Evolutionary conservation across 441 rosid genomes (phyloP).

Genomic region (Corymbia citriodora): DNA sequence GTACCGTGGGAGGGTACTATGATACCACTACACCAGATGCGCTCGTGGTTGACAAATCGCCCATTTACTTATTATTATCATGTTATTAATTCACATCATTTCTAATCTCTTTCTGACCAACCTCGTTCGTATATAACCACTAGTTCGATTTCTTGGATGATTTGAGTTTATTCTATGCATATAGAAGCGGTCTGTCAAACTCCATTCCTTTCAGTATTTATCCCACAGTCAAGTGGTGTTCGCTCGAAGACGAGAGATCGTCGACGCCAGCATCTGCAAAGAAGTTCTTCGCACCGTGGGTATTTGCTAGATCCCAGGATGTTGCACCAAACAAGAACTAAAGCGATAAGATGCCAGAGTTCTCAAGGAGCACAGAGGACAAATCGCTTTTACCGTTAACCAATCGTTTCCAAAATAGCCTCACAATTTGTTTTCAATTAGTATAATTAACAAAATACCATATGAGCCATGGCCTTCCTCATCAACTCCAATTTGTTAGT

Average conservation of each 20-base stretch:
- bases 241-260: background rate
- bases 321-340: background rate
- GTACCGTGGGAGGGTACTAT: constrained; percentile 2
- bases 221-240: background rate
- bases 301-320: background rate
- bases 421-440: background rate
- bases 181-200: background rate
- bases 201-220: background rate
- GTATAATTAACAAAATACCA: background rate
- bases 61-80: background rate
- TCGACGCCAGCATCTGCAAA: background rate
- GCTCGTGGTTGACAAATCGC: fast-evolving
- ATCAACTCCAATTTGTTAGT: background rate
- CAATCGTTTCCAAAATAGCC: background rate
- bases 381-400: background rate
- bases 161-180: background rate
- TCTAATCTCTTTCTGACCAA: background rate
- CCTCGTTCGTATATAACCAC: background rate
- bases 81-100: background rate
- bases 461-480: background rate
- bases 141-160: background rate
- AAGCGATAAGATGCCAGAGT: background rate
- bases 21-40: background rate
- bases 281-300: too few relatives aligned
- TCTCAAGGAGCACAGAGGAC: background rate